Evolutionary conservation across 2,329 filamentous ascomycete species (phyloP), one percentile per base, ranked within the genome.

Genomic region (Venturiaceae sp.): DNA sequence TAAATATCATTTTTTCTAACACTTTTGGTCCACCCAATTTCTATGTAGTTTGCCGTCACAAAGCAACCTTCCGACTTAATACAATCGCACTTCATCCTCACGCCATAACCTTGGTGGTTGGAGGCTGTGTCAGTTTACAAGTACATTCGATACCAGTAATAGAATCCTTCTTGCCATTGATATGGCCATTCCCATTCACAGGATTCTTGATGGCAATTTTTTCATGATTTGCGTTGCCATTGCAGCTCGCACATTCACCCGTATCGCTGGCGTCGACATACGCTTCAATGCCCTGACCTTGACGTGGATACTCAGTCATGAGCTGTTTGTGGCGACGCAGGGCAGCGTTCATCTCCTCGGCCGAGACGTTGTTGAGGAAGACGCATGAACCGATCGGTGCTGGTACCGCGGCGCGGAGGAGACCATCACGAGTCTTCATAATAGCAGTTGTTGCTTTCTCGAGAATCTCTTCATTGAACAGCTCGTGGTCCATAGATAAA

Each of bases 251-350:
- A 7, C 77, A 79, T 67, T 80, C 80, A 0, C 86, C 86, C 52
- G 84, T 89, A 64, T 89, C 86, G 60, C 80, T 84, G 1, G 80
- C 74, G 66, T 89, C 86, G 7, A 88, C 86, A 60, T 80, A 88
- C 0, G 85, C 84, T 63, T 89, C 86, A 1, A 89, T 61, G 28
- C 86, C 86, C 46, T 78, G 82, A 23, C 86, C 86, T 34, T 80
- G 69, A 2, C 86, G 79, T 3, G 85, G 83, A 64, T 83, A 88
- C 21, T 75, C 71, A 67, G 82, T 80, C 75, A 84, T 82, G 7
- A 85, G 62, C 56, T 80, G 71, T 74, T 88, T 89, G 74, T 89
- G 86, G 67, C 75, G 74, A 52, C 74, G 73, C 14, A 89, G 74
- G 1, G 83, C 84, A 4, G 71, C 71, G 60, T 79, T 79, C 75